These are phyloP conservation scores for Neonectria sp. DNA, from an alignment of 2,329 filamentous ascomycete species.

Conservation along the genomic window DNA sequence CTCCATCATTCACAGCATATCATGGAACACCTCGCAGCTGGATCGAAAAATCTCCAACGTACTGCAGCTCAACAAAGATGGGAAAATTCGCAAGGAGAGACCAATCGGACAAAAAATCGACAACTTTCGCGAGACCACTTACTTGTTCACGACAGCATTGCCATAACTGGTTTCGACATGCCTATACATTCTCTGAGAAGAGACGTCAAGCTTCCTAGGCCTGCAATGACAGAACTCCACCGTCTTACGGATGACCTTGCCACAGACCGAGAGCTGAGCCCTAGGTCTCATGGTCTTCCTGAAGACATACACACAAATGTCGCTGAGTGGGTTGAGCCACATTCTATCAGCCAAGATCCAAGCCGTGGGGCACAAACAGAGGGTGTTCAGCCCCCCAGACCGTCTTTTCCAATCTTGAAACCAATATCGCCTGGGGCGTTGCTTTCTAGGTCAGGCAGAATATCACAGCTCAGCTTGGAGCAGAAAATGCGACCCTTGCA, in stretches of 20 bases:
- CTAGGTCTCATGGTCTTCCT: constrained; percentile 38
- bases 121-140: constrained; percentile 26
- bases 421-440: background rate
- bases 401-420: constrained; percentile 9
- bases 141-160: constrained; percentile 33
- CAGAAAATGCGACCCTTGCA: background rate
- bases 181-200: constrained; percentile 31
- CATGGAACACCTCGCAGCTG: constrained; percentile 52
- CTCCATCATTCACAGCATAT: constrained; percentile 54
- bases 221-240: constrained; percentile 28
- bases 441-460: background rate
- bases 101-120: background rate
- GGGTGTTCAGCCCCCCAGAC: constrained; percentile 2
- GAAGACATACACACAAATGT: constrained; percentile 37
- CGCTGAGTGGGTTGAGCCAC: constrained; percentile 28
- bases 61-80: constrained; percentile 18
- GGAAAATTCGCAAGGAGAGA: constrained; percentile 13
- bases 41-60: constrained; percentile 26
- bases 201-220: constrained; percentile 27
- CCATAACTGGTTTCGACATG: constrained; percentile 18
- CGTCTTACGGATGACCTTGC: constrained; percentile 32
- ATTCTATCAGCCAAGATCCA: constrained; percentile 30
- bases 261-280: constrained; percentile 34
- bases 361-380: constrained; percentile 14
- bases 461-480: background rate